Percentiles rank a stretch among this genome's conserved stretches.
phyloP scores from a whole-genome alignment of 208 protist genomes.

The Acanthamoeba sp. region DNA sequence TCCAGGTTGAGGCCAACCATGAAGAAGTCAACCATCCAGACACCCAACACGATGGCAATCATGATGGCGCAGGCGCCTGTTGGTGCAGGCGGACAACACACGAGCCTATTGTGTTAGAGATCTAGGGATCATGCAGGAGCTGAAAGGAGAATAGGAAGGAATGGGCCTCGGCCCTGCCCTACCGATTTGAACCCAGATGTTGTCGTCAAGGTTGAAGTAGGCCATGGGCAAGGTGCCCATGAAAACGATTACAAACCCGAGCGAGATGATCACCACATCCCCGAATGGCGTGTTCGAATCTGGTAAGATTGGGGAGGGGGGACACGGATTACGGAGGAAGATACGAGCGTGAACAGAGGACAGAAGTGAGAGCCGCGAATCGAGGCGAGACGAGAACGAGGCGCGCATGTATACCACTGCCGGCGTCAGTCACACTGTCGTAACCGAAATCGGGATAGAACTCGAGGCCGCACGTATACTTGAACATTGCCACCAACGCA shows the following conservation, averaged over 20 bases:
- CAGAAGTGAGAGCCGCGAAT: too few relatives aligned
- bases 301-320: too few relatives aligned
- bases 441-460: constrained; percentile 50
- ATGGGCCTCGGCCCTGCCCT: not conserved
- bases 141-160: too few relatives aligned
- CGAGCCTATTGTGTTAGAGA: too few relatives aligned
- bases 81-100: not conserved
- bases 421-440: not conserved
- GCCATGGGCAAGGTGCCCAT: constrained; percentile 1
- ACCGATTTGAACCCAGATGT: constrained; percentile 39
- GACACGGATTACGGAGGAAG: too few relatives aligned
- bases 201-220: constrained; percentile 72
- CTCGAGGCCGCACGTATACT: constrained; percentile 50
- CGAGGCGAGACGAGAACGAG: too few relatives aligned
- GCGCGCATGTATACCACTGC: not conserved
- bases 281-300: constrained; percentile 19
- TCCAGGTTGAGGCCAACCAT: constrained; percentile 21
- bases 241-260: constrained; percentile 21
- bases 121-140: too few relatives aligned
- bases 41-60: constrained; percentile 13
- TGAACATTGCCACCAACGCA: constrained; percentile 50
- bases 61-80: not conserved
- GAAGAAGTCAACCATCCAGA: constrained; percentile 65
- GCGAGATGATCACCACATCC: constrained; percentile 25
- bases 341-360: not conserved